These are phyloP conservation scores for Trichoderma sp. DNA, from an alignment of 2,329 filamentous ascomycete species.

Conservation along the genomic window DNA sequence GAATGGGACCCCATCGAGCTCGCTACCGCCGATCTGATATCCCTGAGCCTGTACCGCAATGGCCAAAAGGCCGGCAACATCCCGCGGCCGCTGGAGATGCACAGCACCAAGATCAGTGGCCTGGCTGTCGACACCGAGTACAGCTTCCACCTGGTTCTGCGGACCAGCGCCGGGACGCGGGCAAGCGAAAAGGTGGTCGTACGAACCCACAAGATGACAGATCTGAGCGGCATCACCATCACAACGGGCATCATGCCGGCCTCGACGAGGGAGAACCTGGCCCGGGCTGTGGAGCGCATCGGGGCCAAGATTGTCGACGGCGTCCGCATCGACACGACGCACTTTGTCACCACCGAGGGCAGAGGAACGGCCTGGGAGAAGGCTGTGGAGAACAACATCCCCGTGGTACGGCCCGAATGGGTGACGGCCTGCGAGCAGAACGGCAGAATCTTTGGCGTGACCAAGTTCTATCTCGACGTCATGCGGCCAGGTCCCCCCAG, in stretches of 20 bases:
- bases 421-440: conserved; percentile 94
- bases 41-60: conserved; percentile 90
- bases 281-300: conserved; percentile 79
- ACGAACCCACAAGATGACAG: conserved; percentile 97
- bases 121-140: conserved; percentile 97
- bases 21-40: conserved; percentile 88
- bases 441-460: conserved; percentile 89
- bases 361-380: conserved; percentile 92
- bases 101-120: conserved; percentile 95
- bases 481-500: conserved; percentile 51
- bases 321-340: conserved; percentile 95
- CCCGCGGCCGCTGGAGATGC: conserved; percentile 81
- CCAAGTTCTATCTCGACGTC: conserved; percentile 94
- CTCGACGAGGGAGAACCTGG: conserved; percentile 71
- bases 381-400: conserved; percentile 96
- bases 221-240: conserved; percentile 92
- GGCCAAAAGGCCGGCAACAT: conserved; percentile 96
- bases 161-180: conserved; percentile 87
- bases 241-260: conserved; percentile 84
- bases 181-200: conserved; percentile 82
- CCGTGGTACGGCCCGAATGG: conserved; percentile 96
- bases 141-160: conserved; percentile 87
- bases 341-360: conserved; percentile 96
- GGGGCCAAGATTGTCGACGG: conserved; percentile 89
- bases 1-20: conserved; percentile 97